Conservation (phyloP, 176 grass and related monocot species). For the Aegilops longissima region DNA sequence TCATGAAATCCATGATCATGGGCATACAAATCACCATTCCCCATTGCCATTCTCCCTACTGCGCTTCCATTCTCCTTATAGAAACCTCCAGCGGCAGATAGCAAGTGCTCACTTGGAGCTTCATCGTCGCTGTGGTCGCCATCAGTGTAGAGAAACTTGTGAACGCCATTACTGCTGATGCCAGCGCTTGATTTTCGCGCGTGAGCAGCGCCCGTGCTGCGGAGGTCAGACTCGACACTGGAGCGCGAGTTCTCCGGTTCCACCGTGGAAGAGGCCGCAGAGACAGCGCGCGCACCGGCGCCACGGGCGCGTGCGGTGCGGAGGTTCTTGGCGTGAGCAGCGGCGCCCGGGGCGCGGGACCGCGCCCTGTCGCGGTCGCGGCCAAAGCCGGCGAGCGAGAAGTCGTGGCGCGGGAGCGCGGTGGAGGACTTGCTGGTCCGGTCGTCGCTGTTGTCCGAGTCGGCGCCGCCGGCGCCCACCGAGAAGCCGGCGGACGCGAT, state of each 20-base stretch:
- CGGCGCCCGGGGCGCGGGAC: slow-evolving; percentile 21
- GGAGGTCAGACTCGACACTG: slow-evolving; percentile 54
- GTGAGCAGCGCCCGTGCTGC: slow-evolving; percentile 23
- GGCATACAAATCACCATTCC: slow-evolving; percentile 34
- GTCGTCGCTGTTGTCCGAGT: slow-evolving; percentile 94
- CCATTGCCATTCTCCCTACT: slow-evolving; percentile 23
- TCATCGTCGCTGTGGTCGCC: slow-evolving; percentile 60
- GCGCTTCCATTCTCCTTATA: slow-evolving; percentile 54
- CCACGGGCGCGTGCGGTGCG: slow-evolving; percentile 32
- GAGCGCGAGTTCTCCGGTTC: slow-evolving; percentile 81
- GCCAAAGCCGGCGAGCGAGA: slow-evolving; percentile 37
- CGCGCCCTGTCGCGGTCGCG: slow-evolving; percentile 48
- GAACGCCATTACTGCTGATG: slow-evolving; percentile 54
- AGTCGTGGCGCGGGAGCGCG: slow-evolving; percentile 43
- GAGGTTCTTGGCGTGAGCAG: slow-evolving; percentile 30
- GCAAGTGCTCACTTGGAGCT: slow-evolving; percentile 36
- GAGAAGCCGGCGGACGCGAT: slow-evolving; percentile 66
- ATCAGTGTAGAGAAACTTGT: slow-evolving; percentile 48
- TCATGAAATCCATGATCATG: slow-evolving; percentile 32
- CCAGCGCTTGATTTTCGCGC: not conserved
- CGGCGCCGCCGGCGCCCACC: slow-evolving; percentile 58
- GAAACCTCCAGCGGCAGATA: slow-evolving; percentile 30
- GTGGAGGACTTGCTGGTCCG: slow-evolving; percentile 72
- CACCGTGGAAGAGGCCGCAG: not conserved
- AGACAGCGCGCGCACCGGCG: slow-evolving; percentile 11